phyloP scores from a whole-genome alignment of 1,139 yeast genomes.

The Kodamaea sp. region DNA sequence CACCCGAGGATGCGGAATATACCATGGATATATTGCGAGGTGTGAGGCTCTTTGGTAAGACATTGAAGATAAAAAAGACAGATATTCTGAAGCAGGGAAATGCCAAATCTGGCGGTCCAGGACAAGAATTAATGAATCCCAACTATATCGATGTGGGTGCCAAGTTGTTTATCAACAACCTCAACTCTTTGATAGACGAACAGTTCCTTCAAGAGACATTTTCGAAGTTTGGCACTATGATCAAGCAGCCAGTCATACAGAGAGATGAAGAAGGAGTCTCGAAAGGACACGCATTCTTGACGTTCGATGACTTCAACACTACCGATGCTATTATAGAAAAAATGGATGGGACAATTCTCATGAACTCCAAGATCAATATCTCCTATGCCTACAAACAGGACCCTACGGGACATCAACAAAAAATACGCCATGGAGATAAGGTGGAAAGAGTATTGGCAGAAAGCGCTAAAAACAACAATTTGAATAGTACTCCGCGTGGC shows the following conservation, averaged over 20 bases:
- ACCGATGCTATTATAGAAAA: slow-evolving; percentile 73
- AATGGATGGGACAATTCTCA: slow-evolving; percentile 67
- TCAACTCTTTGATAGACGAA: slow-evolving; percentile 71
- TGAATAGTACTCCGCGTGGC: slow-evolving; percentile 11
- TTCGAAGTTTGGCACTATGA: slow-evolving; percentile 65
- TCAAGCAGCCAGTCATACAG: slow-evolving; percentile 52
- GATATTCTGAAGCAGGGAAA: slow-evolving; percentile 22
- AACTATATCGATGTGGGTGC: slow-evolving; percentile 65
- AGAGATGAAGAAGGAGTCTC: slow-evolving; percentile 56
- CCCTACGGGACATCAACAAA: slow-evolving; percentile 34
- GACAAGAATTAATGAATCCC: slow-evolving; percentile 12
- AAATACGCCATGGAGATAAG: slow-evolving; percentile 72
- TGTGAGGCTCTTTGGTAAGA: slow-evolving; percentile 63
- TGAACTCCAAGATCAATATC: slow-evolving; percentile 64
- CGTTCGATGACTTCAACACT: slow-evolving; percentile 61
- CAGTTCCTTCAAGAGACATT: slow-evolving; percentile 61
- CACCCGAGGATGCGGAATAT: slow-evolving; percentile 68
- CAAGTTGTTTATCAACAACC: slow-evolving; percentile 68
- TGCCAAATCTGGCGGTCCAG: slow-evolving; percentile 2
- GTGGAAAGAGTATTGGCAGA: slow-evolving; percentile 74
- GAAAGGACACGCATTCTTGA: slow-evolving; percentile 63
- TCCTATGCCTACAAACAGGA: slow-evolving; percentile 76
- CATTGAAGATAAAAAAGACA: slow-evolving; percentile 59
- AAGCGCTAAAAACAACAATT: slow-evolving; percentile 53
- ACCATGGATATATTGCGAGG: slow-evolving; percentile 64